Evolutionary conservation across 129 eudicot species (phyloP), one percentile per base, ranked within the genome.

Genomic region (Tagetes erecta): DNA sequence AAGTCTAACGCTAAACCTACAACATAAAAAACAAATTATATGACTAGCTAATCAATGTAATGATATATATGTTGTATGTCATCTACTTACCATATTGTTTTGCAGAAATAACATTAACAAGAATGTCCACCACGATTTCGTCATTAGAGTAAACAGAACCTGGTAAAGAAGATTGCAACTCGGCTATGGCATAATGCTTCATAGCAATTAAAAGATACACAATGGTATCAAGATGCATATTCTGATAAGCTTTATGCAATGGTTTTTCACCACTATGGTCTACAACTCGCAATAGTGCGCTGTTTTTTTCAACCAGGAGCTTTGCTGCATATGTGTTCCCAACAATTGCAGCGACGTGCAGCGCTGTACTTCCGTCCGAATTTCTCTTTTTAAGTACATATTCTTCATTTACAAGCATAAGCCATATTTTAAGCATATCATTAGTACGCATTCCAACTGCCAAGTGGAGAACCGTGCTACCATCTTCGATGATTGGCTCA

Each of bases 141-240:
- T 20, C 10, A 55, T 3, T 0, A 20, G 62, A 36, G 10, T 27
- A 10, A 27, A 30, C 11, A 44, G 37, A 41, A 12, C 14, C 34
- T 9, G 1, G 10, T 5, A 0, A 55, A 27, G 10, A 30, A 8
- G 34, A 52, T 14, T 14, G 59, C 8, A 14, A 44, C 47, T 1
- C 1, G 11, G 34, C 8, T 57, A 7, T 31, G 34, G 37, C 31
- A 3, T 6, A 0, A 39, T 42, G 8, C 8, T 35, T 2, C 30
- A 33, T 1, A 3, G 57, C 46, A 12, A 58, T 3, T 14, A 44
- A 73, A 45, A 73, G 59, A 59, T 6, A 58, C 3, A 0, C 59
- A 44, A 73, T 58, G 7, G 77, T 73, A 59, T 73, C 46, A 8
- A 73, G 68, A 14, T 73, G 34, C 77, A 71, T 39, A 71, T 39